Evolutionary conservation across 306 rosid genomes (phyloP).

Genomic region (Clitoria ternatea): DNA sequence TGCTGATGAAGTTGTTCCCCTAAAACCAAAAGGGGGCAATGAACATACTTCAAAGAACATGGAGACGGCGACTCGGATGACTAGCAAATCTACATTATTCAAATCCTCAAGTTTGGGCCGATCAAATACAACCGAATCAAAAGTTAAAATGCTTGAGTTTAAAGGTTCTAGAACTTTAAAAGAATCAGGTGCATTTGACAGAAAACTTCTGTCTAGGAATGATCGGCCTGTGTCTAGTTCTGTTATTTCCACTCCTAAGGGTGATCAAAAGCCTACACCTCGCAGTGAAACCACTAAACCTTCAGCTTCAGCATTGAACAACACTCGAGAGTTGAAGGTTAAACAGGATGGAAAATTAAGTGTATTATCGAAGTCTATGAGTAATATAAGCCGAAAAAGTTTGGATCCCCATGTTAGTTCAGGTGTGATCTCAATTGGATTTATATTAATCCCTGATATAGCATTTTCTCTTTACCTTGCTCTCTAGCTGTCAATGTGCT

Average conservation of each 20-base stretch:
- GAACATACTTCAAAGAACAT: constrained; percentile 54
- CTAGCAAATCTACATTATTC: constrained; percentile 65
- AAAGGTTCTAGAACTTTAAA: constrained; percentile 61
- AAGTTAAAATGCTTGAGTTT: constrained; percentile 75
- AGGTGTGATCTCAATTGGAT: constrained; percentile 44
- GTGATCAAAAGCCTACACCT: constrained; percentile 56
- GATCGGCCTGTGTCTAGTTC: constrained; percentile 57
- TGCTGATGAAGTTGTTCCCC: constrained; percentile 70
- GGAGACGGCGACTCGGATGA: constrained; percentile 52
- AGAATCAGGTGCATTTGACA: constrained; percentile 60
- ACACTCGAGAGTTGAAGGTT: constrained; percentile 50
- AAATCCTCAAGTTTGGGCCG: constrained; percentile 55
- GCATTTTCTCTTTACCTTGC: neutral
- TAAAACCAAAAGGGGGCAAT: constrained; percentile 51
- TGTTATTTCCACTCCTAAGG: constrained; percentile 50
- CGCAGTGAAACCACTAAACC: constrained; percentile 54
- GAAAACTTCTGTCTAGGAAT: constrained; percentile 49
- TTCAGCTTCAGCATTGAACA: constrained; percentile 45
- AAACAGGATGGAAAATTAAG: constrained; percentile 59
- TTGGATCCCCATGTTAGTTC: constrained; percentile 57
- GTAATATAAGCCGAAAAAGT: constrained; percentile 50
- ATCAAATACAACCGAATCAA: constrained; percentile 51
- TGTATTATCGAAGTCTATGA: constrained; percentile 39
- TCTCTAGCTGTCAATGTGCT: neutral
- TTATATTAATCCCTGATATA: constrained; percentile 15